These are phyloP conservation scores for Clavispora carvajalis DNA, from an alignment of 805 yeast genomes.

Conservation along the genomic window DNA sequence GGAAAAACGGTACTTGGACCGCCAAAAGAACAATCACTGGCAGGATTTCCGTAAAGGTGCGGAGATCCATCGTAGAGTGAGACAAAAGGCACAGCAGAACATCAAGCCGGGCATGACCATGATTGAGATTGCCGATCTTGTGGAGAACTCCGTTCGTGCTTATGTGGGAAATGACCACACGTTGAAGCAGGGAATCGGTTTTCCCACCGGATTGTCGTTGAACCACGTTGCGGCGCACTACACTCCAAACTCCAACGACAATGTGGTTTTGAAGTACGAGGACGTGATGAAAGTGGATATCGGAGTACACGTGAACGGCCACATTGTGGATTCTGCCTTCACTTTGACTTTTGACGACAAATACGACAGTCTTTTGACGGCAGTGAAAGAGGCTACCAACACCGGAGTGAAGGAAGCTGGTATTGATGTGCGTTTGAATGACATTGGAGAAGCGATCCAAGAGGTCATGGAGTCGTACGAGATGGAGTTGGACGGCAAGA, in stretches of 20 bases:
- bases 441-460: conserved; percentile 92
- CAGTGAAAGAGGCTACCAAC: conserved; percentile 90
- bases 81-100: conserved; percentile 67
- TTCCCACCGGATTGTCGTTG: conserved; percentile 95
- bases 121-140: conserved; percentile 82
- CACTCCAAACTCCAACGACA: conserved; percentile 95
- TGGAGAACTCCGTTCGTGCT: conserved; percentile 79
- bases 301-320: conserved; percentile 95
- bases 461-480: conserved; percentile 98
- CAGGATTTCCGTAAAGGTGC: conserved; percentile 94
- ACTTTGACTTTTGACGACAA: conserved; percentile 82
- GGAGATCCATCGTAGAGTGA: conserved; percentile 88
- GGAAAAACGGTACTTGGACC: conserved; percentile 75
- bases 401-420: conserved; percentile 93
- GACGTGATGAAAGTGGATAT: conserved; percentile 96
- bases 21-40: conserved; percentile 60
- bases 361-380: conserved; percentile 73
- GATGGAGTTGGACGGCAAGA: conserved; percentile 81
- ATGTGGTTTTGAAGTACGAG: conserved; percentile 68
- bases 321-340: conserved; percentile 91
- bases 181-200: conserved; percentile 81
- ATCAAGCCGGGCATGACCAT: conserved; percentile 90
- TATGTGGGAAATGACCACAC: conserved; percentile 64
- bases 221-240: conserved; percentile 97
- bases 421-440: conserved; percentile 90